phyloP scores from a whole-genome alignment of 1,284 basidiomycete species.

The Mycena sp. region DNA sequence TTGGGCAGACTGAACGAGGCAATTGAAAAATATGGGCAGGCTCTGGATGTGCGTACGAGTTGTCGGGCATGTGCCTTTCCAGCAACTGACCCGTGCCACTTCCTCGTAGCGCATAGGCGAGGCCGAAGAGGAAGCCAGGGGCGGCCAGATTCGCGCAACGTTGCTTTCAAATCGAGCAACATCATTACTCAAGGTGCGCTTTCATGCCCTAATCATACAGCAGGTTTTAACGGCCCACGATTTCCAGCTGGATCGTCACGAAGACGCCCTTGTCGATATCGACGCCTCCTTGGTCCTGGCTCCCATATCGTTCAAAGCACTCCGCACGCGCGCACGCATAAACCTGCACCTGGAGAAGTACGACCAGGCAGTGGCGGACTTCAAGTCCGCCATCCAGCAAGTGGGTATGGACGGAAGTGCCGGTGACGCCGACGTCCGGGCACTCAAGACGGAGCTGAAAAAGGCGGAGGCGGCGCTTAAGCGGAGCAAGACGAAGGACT shows the following conservation, averaged over 20 bases:
- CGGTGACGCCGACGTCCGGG: conserved; percentile 66
- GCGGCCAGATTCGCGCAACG: conserved; percentile 81
- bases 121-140: conserved; percentile 72
- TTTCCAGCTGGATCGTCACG: conserved; percentile 65
- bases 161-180: conserved; percentile 88
- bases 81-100: neutral
- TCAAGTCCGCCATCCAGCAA: conserved; percentile 80
- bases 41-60: conserved; percentile 73
- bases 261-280: conserved; percentile 78
- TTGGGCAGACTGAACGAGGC: conserved; percentile 68
- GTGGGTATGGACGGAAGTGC: conserved; percentile 64
- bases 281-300: conserved; percentile 72
- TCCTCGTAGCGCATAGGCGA: conserved; percentile 69
- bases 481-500: conserved; percentile 87
- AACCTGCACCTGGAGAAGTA: conserved; percentile 79
- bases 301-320: conserved; percentile 82
- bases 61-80: neutral
- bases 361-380: conserved; percentile 79
- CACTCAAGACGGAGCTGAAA: conserved; percentile 72
- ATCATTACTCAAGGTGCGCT: conserved; percentile 74
- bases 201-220: conserved; percentile 1
- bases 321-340: conserved; percentile 86
- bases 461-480: conserved; percentile 84
- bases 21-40: conserved; percentile 72
- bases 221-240: conserved; percentile 20